phyloP scores from a whole-genome alignment of 2,329 filamentous ascomycete genomes.

The Aspergillus sp. region DNA sequence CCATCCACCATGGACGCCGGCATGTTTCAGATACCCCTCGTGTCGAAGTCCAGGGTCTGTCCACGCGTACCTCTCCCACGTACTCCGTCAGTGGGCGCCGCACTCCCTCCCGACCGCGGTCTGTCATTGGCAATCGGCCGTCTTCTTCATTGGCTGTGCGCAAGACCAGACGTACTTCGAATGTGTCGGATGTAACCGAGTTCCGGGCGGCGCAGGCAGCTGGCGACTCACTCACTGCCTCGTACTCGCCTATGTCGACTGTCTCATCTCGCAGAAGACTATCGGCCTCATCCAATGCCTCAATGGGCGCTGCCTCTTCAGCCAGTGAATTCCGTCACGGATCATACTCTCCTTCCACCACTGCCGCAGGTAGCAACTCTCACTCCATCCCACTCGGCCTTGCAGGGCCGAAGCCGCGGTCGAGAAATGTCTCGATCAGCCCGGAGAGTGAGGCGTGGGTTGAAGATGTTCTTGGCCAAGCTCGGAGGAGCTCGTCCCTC shows the following conservation, averaged over 20 bases:
- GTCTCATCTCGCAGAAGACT: constrained; percentile 34
- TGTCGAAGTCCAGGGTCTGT: constrained; percentile 58
- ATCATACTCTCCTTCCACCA: constrained; percentile 28
- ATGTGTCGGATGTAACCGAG: constrained; percentile 32
- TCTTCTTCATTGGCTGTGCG: constrained; percentile 42
- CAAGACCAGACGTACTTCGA: constrained; percentile 41
- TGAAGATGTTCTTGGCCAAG: constrained; percentile 48
- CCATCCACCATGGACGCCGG: constrained; percentile 82
- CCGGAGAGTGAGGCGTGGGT: constrained; percentile 52
- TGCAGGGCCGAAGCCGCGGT: constrained; percentile 46
- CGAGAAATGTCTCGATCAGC: constrained; percentile 43
- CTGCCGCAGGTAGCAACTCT: constrained; percentile 16
- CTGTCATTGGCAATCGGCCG: constrained; percentile 39
- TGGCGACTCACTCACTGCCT: constrained; percentile 29
- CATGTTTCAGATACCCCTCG: constrained; percentile 55
- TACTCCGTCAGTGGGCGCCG: constrained; percentile 34
- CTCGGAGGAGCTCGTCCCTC: constrained; percentile 40
- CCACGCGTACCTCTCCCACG: constrained; percentile 34
- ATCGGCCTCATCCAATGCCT: constrained; percentile 43
- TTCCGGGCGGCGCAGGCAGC: constrained; percentile 31
- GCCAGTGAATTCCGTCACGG: constrained; percentile 29
- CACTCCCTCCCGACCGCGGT: constrained; percentile 41
- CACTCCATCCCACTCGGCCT: constrained; percentile 46
- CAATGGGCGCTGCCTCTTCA: constrained; percentile 32
- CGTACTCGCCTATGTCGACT: constrained; percentile 32